These are phyloP conservation scores for Penicillium sp. DNA, from an alignment of 2,329 filamentous ascomycete species.

Conservation along the genomic window DNA sequence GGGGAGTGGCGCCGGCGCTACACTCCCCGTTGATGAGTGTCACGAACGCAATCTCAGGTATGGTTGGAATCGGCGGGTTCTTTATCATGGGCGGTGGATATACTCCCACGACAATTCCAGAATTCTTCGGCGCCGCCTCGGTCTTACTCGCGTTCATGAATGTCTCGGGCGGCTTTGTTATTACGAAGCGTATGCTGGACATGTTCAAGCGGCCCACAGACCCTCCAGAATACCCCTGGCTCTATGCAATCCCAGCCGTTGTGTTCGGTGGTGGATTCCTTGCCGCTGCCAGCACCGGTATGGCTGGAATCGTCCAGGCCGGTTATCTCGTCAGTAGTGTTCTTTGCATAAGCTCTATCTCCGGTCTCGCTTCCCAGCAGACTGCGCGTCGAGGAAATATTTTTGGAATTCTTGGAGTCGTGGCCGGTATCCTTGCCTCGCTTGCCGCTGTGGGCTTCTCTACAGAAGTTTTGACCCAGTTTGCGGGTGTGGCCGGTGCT, in stretches of 20 bases:
- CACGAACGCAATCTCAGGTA: slow-evolving; percentile 86
- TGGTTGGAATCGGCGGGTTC: slow-evolving; percentile 87
- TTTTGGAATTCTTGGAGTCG: slow-evolving; percentile 83
- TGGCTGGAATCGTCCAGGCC: slow-evolving; percentile 82
- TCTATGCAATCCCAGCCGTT: slow-evolving; percentile 77
- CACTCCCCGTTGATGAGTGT: slow-evolving; percentile 92
- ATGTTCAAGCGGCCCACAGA: slow-evolving; percentile 88
- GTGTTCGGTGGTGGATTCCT: slow-evolving; percentile 82
- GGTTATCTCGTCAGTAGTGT: slow-evolving; percentile 85
- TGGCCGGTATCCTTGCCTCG: slow-evolving; percentile 81
- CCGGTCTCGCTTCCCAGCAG: slow-evolving; percentile 77
- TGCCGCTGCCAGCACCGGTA: slow-evolving; percentile 78
- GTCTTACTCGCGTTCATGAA: slow-evolving; percentile 88
- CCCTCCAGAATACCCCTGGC: slow-evolving; percentile 84
- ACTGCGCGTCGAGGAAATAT: slow-evolving; percentile 86
- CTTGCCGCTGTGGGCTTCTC: slow-evolving; percentile 81
- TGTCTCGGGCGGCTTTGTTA: slow-evolving; percentile 85
- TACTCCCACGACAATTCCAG: slow-evolving; percentile 76
- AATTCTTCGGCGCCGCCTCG: slow-evolving; percentile 76
- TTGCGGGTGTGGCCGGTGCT: slow-evolving; percentile 73
- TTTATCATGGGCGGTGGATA: slow-evolving; percentile 88
- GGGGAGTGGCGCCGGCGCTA: slow-evolving; percentile 81
- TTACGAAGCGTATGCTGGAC: slow-evolving; percentile 91
- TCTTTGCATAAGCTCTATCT: slow-evolving; percentile 81
- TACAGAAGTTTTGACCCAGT: slow-evolving; percentile 78